Evolutionary conservation across 1,139 yeast genomes (phyloP).

Genomic region (Saccharomycopsis phalli): DNA sequence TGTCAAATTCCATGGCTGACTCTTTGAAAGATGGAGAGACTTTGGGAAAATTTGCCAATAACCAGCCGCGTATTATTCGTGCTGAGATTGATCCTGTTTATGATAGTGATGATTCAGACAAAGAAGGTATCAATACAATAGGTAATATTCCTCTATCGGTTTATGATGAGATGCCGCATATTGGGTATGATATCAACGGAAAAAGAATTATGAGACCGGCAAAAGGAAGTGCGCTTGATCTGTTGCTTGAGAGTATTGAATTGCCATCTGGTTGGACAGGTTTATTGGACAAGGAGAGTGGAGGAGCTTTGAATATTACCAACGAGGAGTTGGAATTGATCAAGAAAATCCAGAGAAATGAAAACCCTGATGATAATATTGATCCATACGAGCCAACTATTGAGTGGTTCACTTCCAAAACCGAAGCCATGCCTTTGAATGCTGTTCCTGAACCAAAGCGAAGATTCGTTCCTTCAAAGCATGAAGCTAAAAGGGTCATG

Average conservation of each 20-base stretch:
- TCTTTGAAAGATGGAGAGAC: conserved; percentile 28
- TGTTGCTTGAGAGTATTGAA: conserved; percentile 79
- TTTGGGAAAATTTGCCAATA: conserved; percentile 64
- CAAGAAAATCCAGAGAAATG: conserved; percentile 75
- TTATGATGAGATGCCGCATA: conserved; percentile 94
- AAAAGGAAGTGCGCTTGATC: conserved; percentile 88
- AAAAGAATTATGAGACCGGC: conserved; percentile 99
- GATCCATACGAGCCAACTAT: conserved; percentile 91
- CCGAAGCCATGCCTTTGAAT: conserved; percentile 84
- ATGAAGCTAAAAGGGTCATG: conserved; percentile 94
- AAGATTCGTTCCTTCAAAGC: conserved; percentile 91
- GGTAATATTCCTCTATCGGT: conserved; percentile 91
- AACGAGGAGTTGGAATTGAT: conserved; percentile 85
- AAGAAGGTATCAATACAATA: conserved; percentile 76
- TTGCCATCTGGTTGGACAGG: conserved; percentile 99
- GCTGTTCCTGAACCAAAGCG: conserved; percentile 97
- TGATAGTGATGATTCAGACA: conserved; percentile 78
- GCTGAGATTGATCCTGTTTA: conserved; percentile 92
- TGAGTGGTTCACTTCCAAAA: conserved; percentile 87
- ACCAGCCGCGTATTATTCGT: conserved; percentile 60
- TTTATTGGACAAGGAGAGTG: conserved; percentile 81
- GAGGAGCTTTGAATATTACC: conserved; percentile 77
- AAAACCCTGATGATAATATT: conserved; percentile 68
- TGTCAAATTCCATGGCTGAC: conserved; percentile 29
- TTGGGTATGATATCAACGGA: conserved; percentile 95